phyloP scores from a whole-genome alignment of 2,329 filamentous ascomycete genomes.

The Cladosporium oxysporum region DNA sequence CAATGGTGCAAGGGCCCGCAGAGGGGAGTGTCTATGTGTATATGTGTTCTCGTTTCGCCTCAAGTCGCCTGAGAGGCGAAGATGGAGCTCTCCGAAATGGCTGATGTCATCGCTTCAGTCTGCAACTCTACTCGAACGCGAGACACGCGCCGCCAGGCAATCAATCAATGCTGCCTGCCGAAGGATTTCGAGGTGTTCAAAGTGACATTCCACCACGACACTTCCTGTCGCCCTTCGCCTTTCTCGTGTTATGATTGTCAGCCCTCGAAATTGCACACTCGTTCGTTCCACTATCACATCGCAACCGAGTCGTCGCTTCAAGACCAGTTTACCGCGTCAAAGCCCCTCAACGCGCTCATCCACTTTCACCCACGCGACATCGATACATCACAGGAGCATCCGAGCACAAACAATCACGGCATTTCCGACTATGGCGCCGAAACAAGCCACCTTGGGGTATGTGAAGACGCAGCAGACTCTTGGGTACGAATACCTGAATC shows the following conservation, averaged over 20 bases:
- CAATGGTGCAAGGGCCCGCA: neutral
- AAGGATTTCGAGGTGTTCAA: neutral
- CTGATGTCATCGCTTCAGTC: neutral
- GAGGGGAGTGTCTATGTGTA: neutral
- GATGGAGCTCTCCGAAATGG: neutral
- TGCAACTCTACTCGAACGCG: neutral
- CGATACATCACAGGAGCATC: slow-evolving; percentile 18
- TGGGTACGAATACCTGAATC: slow-evolving; percentile 64
- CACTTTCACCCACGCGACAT: slow-evolving; percentile 21
- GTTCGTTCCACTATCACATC: neutral
- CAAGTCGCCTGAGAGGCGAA: neutral
- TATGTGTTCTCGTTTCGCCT: neutral
- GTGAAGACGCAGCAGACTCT: slow-evolving; percentile 50
- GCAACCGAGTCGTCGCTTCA: neutral
- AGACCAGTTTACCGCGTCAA: neutral
- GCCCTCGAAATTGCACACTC: neutral
- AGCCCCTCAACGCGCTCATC: neutral
- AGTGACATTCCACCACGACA: neutral
- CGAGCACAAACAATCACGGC: slow-evolving; percentile 17
- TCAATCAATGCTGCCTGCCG: slow-evolving; percentile 1
- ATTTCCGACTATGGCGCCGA: slow-evolving; percentile 50
- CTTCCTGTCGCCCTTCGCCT: neutral
- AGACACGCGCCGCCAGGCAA: neutral
- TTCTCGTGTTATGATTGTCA: slow-evolving; percentile 8
- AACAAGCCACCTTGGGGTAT: slow-evolving; percentile 87